Evolutionary conservation across 805 yeast genomes (phyloP).

Genomic region (Candida patagonica): DNA sequence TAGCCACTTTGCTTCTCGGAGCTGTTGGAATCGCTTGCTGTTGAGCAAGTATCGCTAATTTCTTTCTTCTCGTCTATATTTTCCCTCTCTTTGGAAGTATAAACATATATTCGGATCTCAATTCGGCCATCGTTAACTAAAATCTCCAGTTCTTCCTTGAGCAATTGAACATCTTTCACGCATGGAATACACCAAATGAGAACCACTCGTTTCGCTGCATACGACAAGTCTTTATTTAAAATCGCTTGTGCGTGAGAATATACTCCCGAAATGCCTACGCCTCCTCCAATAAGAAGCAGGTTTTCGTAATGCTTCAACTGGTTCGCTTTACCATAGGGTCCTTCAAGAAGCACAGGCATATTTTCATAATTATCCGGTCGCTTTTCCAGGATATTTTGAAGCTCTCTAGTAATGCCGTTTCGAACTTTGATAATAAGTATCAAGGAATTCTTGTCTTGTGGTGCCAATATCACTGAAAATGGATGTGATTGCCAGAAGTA

Average conservation of each 20-base stretch:
- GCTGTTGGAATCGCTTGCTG: background rate
- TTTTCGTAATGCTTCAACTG: slow-evolving; percentile 33
- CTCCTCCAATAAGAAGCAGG: slow-evolving; percentile 43
- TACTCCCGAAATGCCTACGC: slow-evolving; percentile 51
- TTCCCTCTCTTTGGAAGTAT: background rate
- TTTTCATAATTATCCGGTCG: background rate
- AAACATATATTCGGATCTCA: slow-evolving; percentile 3
- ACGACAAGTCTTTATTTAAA: slow-evolving; percentile 1
- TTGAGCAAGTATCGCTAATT: background rate
- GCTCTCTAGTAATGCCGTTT: slow-evolving; percentile 15
- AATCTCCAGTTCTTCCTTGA: slow-evolving; percentile 33
- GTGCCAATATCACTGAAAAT: slow-evolving; percentile 37
- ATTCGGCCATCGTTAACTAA: slow-evolving; percentile 17
- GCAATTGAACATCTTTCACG: slow-evolving; percentile 41
- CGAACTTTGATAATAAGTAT: slow-evolving; percentile 11
- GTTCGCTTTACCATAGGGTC: slow-evolving; percentile 47
- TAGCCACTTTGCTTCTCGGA: background rate
- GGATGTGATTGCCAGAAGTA: slow-evolving; percentile 70
- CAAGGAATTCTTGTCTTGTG: slow-evolving; percentile 12
- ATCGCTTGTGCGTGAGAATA: slow-evolving; percentile 34
- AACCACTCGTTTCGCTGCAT: slow-evolving; percentile 18
- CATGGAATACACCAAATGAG: slow-evolving; percentile 60
- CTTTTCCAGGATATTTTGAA: slow-evolving; percentile 1
- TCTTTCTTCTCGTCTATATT: background rate
- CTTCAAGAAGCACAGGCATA: slow-evolving; percentile 41